Base-by-base conservation (phyloP, 148 eudicot species). In the Selenicereus undatus region DNA sequence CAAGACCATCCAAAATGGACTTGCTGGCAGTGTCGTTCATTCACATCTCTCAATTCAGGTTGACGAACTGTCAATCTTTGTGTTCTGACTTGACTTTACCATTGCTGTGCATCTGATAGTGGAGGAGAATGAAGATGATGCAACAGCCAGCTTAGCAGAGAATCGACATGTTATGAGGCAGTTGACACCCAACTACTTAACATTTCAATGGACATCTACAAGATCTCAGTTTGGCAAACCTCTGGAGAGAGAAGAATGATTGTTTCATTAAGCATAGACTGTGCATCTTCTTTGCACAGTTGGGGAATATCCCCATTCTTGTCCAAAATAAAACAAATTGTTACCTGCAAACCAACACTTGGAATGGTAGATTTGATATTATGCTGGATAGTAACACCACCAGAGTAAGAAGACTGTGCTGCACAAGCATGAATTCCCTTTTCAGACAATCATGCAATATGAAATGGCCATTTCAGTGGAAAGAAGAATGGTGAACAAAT, bases 261-360 rank as follows among this genome's bases (percentile, higher is more conserved):
- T 1, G 30, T 30, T 51, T 27, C 29, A 27, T 29, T 27, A 42
- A 43, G 36, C 5, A 51, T 22, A n/a, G 43, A 39, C 43, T 39
- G 43, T 39, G 43, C 43, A 39, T 39, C 43, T 39, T 39, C 43
- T 62, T 62, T 7, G 11, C 26, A n/a, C 27, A 9, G 10, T 62
- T n/a, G 68, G 68, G 10, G 11, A 6, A 22, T 62, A 62, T 62
- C 68, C 27, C 68, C 27, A 62, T 62, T 62, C 27, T 9, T 62
- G 27, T 22, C 68, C 3, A n/a, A n/a, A n/a, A 5, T 62, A 0
- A 13, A 82, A 83, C 10, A 17, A 76, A 27, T 62, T 73, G 43
- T 78, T 79, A 96, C 99, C 99, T 96, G 99, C 88, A 92, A 87
- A 81, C 99, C 99, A 87, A 96, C 99, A 69, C 83, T 86, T 69